Evolutionary conservation across 75 land plant genomes (phyloP).

Genomic region (Selaginella tamariscina): DNA sequence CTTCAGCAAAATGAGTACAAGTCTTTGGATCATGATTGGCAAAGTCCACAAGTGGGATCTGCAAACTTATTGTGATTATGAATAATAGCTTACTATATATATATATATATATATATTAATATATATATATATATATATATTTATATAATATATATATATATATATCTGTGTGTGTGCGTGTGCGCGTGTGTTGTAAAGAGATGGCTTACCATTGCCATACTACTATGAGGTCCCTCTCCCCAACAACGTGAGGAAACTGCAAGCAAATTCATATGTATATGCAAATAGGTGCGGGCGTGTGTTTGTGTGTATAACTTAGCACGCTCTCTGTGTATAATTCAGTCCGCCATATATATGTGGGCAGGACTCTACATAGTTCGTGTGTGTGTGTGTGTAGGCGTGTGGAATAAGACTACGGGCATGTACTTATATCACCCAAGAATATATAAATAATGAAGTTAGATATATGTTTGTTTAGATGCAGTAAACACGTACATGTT

Average conservation of each 20-base stretch:
- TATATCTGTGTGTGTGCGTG: no score
- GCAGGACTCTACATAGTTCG: not conserved
- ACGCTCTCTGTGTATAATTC: no score
- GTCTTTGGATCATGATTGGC: not conserved
- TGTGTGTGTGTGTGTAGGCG: no score
- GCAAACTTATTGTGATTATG: not conserved
- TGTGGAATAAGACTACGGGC: no score
- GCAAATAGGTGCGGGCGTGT: not conserved
- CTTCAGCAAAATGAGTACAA: not conserved
- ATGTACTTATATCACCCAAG: no score
- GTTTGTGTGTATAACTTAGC: no score
- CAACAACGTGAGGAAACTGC: not conserved
- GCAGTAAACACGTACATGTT: not conserved
- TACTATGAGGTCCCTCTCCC: not conserved
- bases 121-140: no score
- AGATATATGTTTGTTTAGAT: not conserved
- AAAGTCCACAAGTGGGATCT: not conserved
- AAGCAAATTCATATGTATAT: not conserved
- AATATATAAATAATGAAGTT: not conserved
- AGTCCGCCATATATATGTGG: not conserved
- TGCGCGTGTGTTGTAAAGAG: not conserved
- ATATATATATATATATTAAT: no score
- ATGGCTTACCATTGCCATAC: not conserved
- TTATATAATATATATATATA: no score
- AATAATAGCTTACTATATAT: no score